Percentiles rank a stretch among this genome's conserved stretches.
Conservation (phyloP, 805 yeast species). For the Helenozyma baotianmanensis region DNA sequence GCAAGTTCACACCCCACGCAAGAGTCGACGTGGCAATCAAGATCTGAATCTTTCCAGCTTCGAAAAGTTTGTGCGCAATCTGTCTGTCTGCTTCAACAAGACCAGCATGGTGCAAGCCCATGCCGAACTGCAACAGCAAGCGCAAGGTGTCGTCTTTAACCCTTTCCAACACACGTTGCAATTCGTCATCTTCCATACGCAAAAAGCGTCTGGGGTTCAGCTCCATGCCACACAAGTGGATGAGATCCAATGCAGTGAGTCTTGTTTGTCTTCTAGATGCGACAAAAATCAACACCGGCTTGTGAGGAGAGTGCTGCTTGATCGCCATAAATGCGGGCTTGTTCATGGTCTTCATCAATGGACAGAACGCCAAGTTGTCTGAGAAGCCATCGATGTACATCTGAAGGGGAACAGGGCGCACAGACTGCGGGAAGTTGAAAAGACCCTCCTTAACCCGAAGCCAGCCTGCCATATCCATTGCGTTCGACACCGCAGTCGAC, state of each 20-base stretch:
- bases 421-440: slow-evolving; percentile 77
- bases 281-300: slow-evolving; percentile 82
- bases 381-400: slow-evolving; percentile 88
- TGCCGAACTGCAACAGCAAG: slow-evolving; percentile 65
- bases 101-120: slow-evolving; percentile 82
- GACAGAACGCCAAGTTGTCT: slow-evolving; percentile 74
- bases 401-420: slow-evolving; percentile 79
- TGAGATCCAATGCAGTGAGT: slow-evolving; percentile 72
- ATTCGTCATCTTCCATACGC: slow-evolving; percentile 60
- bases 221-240: slow-evolving; percentile 75
- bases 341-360: slow-evolving; percentile 83
- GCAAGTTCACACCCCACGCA: slow-evolving; percentile 85
- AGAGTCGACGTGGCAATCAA: slow-evolving; percentile 73
- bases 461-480: slow-evolving; percentile 85
- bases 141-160: slow-evolving; percentile 83
- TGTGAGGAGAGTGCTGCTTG: slow-evolving; percentile 80
- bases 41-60: slow-evolving; percentile 65
- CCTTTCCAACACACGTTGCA: slow-evolving; percentile 42
- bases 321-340: slow-evolving; percentile 91
- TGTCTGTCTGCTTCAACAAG: slow-evolving; percentile 68
- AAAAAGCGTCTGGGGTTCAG: slow-evolving; percentile 70
- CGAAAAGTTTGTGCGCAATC: slow-evolving; percentile 66
- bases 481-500: slow-evolving; percentile 85
- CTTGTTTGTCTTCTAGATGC: slow-evolving; percentile 82
- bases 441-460: slow-evolving; percentile 68